phyloP scores from a whole-genome alignment of 2,329 filamentous ascomycete species.

The Helotiales sp. region DNA sequence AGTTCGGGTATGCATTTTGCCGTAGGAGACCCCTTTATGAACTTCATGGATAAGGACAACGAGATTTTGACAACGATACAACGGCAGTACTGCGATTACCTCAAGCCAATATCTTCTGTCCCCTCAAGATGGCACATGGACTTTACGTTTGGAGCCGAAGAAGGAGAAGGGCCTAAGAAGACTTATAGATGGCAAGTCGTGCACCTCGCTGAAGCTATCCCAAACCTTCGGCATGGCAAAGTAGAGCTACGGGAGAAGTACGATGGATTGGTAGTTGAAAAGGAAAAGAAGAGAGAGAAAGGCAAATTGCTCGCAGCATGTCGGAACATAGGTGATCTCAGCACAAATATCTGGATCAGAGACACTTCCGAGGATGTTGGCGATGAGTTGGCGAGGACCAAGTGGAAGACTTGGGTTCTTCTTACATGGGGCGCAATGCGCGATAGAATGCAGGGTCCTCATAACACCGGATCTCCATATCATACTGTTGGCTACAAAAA shows the following conservation, averaged over 20 bases:
- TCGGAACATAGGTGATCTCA: constrained; percentile 1
- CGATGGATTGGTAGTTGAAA: not conserved
- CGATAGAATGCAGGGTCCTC: constrained; percentile 7
- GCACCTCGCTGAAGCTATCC: constrained; percentile 2
- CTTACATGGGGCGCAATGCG: constrained; percentile 13
- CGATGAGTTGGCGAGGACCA: not conserved
- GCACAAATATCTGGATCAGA: constrained; percentile 10
- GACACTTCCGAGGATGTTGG: not conserved
- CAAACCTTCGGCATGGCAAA: not conserved
- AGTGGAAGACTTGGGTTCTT: constrained; percentile 12
- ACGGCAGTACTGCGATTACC: constrained; percentile 10
- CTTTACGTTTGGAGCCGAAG: constrained; percentile 3
- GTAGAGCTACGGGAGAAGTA: constrained; percentile 4
- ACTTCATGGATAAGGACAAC: not conserved
- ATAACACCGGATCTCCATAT: not conserved
- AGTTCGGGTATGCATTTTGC: constrained; percentile 16
- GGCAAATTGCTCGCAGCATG: constrained; percentile 8
- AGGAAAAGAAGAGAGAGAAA: constrained; percentile 4
- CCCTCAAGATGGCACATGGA: constrained; percentile 15
- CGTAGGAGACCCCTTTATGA: constrained; percentile 4
- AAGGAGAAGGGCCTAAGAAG: not conserved
- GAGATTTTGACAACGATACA: constrained; percentile 4
- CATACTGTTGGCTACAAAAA: constrained; percentile 4
- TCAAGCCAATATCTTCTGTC: constrained; percentile 11
- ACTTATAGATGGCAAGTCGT: constrained; percentile 13